Conservation (phyloP, 768 basidiomycete species). For the Termitomyces sp. region DNA sequence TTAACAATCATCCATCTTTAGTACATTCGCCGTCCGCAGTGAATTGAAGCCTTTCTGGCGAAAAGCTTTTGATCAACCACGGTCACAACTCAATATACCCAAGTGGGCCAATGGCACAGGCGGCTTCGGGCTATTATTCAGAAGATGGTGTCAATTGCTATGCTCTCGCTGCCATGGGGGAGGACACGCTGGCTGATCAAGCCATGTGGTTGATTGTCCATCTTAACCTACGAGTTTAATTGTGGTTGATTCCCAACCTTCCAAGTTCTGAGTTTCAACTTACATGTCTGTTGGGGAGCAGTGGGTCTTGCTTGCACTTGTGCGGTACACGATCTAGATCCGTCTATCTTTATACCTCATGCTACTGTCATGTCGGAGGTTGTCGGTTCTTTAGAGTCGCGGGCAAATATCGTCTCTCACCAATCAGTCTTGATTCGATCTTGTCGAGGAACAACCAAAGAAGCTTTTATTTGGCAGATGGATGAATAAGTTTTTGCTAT, state of each 20-base stretch:
- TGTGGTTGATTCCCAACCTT: not conserved
- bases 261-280: not conserved
- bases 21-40: not conserved
- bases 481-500: not conserved
- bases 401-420: not conserved
- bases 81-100: not conserved
- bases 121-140: not conserved
- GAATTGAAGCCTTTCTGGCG: not conserved
- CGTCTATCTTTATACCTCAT: not conserved
- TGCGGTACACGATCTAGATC: not conserved
- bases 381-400: not conserved
- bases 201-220: not conserved
- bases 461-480: slow-evolving; percentile 6
- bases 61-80: not conserved
- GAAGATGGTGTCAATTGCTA: not conserved
- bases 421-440: not conserved
- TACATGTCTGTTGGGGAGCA: not conserved
- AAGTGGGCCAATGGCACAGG: too few relatives aligned
- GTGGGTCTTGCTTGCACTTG: not conserved
- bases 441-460: slow-evolving; percentile 5
- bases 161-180: not conserved
- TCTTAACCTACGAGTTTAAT: too few relatives aligned
- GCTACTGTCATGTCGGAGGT: not conserved
- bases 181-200: not conserved
- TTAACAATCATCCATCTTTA: not conserved